Percentiles rank a stretch among this genome's conserved stretches.
phyloP scores from a whole-genome alignment of 139 green algal genomes.

The Micractinium conductrix region DNA sequence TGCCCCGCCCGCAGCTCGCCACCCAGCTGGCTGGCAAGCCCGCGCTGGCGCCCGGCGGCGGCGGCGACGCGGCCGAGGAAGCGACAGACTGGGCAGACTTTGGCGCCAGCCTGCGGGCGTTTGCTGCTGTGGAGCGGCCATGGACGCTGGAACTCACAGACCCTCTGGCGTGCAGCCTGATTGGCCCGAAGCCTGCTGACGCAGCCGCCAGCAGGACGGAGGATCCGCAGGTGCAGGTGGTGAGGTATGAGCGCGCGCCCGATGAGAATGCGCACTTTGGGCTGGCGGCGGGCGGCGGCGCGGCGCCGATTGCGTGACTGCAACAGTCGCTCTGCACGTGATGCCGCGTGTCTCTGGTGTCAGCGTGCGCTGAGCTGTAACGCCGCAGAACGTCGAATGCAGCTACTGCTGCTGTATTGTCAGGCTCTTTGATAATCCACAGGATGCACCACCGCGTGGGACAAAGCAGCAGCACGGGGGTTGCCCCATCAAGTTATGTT shows the following conservation, averaged over 20 bases:
- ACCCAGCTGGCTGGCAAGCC: background rate
- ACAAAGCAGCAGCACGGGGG: background rate
- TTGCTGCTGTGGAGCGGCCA: conserved; percentile 33
- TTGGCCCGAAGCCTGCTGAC: background rate
- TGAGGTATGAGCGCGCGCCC: background rate
- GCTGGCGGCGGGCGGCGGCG: background rate
- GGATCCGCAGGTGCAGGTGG: background rate
- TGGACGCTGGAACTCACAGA: conserved; percentile 70
- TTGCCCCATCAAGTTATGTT: background rate
- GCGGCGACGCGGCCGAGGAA: conserved; percentile 7
- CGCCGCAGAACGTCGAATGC: too few species aligned
- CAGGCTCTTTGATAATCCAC: too few species aligned
- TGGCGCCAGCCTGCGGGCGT: conserved; percentile 31
- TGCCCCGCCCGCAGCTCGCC: conserved; percentile 2
- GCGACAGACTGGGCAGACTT: conserved; percentile 27
- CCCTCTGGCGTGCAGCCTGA: conserved; percentile 70
- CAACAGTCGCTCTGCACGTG: too few species aligned
- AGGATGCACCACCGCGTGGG: too few species aligned
- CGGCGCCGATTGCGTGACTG: conserved; percentile 18
- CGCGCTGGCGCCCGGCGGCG: conserved; percentile 43
- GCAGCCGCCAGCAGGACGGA: background rate
- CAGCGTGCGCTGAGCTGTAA: too few species aligned
- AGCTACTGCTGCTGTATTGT: too few species aligned
- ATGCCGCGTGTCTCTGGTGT: too few species aligned
- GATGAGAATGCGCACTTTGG: conserved; percentile 26